Conservation (phyloP, 768 basidiomycete species). For the Trametopsis cervina region DNA sequence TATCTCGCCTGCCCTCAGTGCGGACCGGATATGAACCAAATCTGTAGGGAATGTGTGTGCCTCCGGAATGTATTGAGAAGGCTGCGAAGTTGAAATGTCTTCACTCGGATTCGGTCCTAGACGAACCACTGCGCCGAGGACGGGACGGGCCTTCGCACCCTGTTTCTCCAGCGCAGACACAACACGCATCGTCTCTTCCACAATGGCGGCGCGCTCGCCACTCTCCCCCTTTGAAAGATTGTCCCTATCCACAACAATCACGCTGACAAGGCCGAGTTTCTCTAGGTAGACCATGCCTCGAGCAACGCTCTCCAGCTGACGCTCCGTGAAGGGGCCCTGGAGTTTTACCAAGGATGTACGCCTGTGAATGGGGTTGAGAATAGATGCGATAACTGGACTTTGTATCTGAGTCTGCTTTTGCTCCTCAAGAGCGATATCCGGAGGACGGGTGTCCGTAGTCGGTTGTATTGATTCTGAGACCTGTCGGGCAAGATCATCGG, state of each 20-base stretch:
- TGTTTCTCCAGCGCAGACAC: slow-evolving; percentile 77
- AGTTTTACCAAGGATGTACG: slow-evolving; percentile 95
- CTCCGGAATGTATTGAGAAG: slow-evolving; percentile 47
- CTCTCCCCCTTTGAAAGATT: slow-evolving; percentile 59
- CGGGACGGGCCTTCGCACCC: slow-evolving; percentile 81
- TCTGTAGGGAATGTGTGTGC: slow-evolving; percentile 77
- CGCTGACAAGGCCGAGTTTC: slow-evolving; percentile 91
- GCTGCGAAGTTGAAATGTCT: slow-evolving; percentile 21
- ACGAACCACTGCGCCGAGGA: slow-evolving; percentile 80
- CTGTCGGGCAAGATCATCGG: slow-evolving; percentile 8
- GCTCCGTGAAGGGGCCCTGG: slow-evolving; percentile 91
- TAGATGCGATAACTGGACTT: slow-evolving; percentile 58
- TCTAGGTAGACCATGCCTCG: slow-evolving; percentile 92
- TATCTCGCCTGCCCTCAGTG: slow-evolving; percentile 90
- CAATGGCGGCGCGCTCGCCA: slow-evolving; percentile 56
- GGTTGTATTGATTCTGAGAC: slow-evolving; percentile 6
- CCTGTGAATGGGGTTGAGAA: slow-evolving; percentile 75
- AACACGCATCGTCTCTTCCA: slow-evolving; percentile 82
- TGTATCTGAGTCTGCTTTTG: slow-evolving; percentile 18
- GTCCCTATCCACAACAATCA: slow-evolving; percentile 93
- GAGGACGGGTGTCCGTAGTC: slow-evolving; percentile 19
- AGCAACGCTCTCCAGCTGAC: slow-evolving; percentile 89
- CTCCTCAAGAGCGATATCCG: slow-evolving; percentile 28
- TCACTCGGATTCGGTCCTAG: slow-evolving; percentile 68
- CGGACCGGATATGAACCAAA: slow-evolving; percentile 78